phyloP scores from a whole-genome alignment of 305 asterid genomes.

The Fraxinus greggii region DNA sequence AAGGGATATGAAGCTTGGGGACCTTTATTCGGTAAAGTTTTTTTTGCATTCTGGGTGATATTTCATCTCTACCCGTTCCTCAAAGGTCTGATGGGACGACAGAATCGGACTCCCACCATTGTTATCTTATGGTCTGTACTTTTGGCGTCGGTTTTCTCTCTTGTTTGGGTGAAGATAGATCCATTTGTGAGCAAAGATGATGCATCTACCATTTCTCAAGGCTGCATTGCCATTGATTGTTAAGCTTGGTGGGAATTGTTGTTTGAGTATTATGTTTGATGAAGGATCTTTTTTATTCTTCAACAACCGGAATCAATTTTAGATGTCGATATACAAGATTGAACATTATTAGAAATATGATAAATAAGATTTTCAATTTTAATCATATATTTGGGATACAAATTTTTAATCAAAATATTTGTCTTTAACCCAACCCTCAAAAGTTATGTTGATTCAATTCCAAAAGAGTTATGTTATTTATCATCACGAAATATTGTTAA shows the following conservation, averaged over 20 bases:
- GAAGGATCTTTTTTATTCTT: neutral
- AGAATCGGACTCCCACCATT: slow-evolving; percentile 88
- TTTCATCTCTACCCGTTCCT: slow-evolving; percentile 87
- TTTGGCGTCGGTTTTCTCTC: slow-evolving; percentile 90
- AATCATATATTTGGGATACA: too few relatives aligned
- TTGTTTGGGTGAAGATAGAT: slow-evolving; percentile 89
- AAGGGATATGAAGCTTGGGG: slow-evolving; percentile 95
- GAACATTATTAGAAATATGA: neutral
- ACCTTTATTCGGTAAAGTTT: slow-evolving; percentile 83
- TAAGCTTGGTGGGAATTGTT: slow-evolving; percentile 26
- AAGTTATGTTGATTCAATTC: too few relatives aligned
- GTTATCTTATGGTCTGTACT: slow-evolving; percentile 90
- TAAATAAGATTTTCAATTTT: neutral
- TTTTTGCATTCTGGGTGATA: slow-evolving; percentile 93
- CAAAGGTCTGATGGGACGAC: slow-evolving; percentile 93
- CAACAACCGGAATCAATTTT: neutral
- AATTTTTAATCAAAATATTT: too few relatives aligned
- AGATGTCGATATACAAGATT: neutral
- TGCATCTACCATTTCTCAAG: slow-evolving; percentile 48
- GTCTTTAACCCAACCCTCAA: too few relatives aligned
- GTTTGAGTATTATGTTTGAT: neutral
- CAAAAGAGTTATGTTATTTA: too few relatives aligned
- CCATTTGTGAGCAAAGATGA: slow-evolving; percentile 66
- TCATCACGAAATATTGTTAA: too few relatives aligned
- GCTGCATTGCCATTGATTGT: slow-evolving; percentile 86